Evolutionary conservation across 2,329 filamentous ascomycete species (phyloP), one percentile per base, ranked within the genome.

Genomic region (Fusarium equiseti): DNA sequence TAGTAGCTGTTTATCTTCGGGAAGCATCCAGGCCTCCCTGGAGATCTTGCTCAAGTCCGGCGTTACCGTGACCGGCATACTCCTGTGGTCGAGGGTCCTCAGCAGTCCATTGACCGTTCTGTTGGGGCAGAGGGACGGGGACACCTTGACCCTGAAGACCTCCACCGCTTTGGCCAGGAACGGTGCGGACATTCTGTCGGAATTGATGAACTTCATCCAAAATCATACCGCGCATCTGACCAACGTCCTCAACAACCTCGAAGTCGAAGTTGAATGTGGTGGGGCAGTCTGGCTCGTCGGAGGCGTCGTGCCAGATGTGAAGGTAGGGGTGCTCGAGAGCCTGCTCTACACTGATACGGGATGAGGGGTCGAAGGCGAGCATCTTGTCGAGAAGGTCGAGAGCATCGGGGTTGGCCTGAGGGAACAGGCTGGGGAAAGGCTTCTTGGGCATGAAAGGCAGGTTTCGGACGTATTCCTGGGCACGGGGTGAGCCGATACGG

Each of bases 181-280:
- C 84, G 26, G 84, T 88, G 53, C 87, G 84, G 15, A 89, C 88
- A 32, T 80, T 75, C 77, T 89, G 86, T 69, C 96, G 90, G 89
- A 99, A 99, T 72, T 90, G 88, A 78, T 90, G 87, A 51, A 99
- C 96, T 82, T 99, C 96, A n/a, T 95, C 92, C 64, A 98, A 86
- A 72, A 99, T 99, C 93, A 98, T 97, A 82, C 91, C 91, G 79
- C 96, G 93, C 95, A 99, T 98, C 75, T 98, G 93, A 24, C 86
- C 88, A 22, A 99, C 94, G 46, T 98, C 96, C 56, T 99, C 95
- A 42, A 98, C 90, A n/a, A 97, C 91, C 81, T 99, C 96, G 78
- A 99, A 99, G 80, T 95, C 92, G 84, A 99, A 99, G 85, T 99
- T 95, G 83, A 99, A 99, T 20, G 94, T 95, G 18, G 92, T 93